phyloP scores from a whole-genome alignment of 495 filamentous ascomycete genomes.

The Aspergillus steynii region DNA sequence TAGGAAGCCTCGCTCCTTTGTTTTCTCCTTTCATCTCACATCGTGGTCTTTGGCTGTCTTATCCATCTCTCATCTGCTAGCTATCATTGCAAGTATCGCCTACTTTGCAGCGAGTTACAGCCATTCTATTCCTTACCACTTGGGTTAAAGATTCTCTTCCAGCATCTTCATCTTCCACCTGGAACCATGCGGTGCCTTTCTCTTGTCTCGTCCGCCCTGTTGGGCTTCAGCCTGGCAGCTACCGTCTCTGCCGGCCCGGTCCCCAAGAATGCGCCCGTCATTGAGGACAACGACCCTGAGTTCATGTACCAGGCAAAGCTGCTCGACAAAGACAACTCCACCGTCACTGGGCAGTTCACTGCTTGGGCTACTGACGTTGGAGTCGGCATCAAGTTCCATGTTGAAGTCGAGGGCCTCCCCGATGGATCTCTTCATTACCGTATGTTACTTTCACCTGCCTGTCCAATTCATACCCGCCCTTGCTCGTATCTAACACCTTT shows the following conservation, averaged over 20 bases:
- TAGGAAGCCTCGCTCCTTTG: not conserved
- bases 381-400: slow-evolving; percentile 60
- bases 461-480: not conserved
- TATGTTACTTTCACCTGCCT: not conserved
- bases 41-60: not conserved
- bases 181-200: slow-evolving; percentile 1
- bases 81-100: not conserved
- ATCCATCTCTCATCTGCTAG: not conserved
- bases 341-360: slow-evolving; percentile 60
- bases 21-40: not conserved
- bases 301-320: slow-evolving; percentile 60
- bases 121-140: not conserved
- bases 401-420: slow-evolving; percentile 68
- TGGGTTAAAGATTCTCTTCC: not conserved
- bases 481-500: not conserved
- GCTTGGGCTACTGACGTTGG: slow-evolving; percentile 57
- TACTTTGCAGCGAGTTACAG: not conserved
- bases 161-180: not conserved
- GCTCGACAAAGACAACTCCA: slow-evolving; percentile 52
- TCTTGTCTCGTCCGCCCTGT: slow-evolving; percentile 36
- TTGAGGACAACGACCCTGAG: slow-evolving; percentile 63
- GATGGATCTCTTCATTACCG: not conserved
- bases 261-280: slow-evolving; percentile 53
- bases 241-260: slow-evolving; percentile 26
- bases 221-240: slow-evolving; percentile 38